Evolutionary conservation across 352 stramenopile species (phyloP), one percentile per base, ranked within the genome.

Genomic region (Discostella stelligera): DNA sequence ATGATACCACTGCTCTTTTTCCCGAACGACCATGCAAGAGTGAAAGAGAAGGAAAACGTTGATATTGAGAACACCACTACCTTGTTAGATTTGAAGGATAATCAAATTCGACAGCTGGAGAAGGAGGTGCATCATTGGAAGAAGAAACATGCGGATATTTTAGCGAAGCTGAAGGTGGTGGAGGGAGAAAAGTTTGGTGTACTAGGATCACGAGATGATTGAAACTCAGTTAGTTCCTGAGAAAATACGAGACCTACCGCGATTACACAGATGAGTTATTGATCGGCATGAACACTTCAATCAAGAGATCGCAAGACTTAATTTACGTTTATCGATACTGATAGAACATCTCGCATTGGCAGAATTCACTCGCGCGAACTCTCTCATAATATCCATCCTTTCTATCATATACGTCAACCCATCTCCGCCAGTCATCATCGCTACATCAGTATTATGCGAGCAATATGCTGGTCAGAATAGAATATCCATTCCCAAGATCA

Each of bases 1-100:
- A 94, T 94, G 89, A 89, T 92, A 64, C 89, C 89, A 5, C 56
- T 94, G 5, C 58, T 91, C 4, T 90, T 90, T 54, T 82, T 84
- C 52, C 41, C 53, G 6, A 62, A 79, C 14, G 64, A 66, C 41
- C 14, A 27, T 21, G 20, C 16, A 27, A 62, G 55, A 53, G 49
- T 58, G 4, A 20, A 50, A 25, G 69, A 77, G 32, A 58, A 66
- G n/a, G 10, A 67, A 11, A 10, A 72, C 55, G 21, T 21, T 32
- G n/a, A 41, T 20, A 18, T 10, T 10, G 32, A 66, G 21, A 20
- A 58, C 50, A 44, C 41, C 23, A 62, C 64, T 21, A 21, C 48
- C n/a, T 60, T 25, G 10, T 23, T 61, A 53, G 37, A 72, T 10
- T 20, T 54, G 18, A 44, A 64, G n/a, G 37, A 62, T 37, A 21